Evolutionary conservation across 345 rosid species (phyloP).

Genomic region (Passiflora organensis): DNA sequence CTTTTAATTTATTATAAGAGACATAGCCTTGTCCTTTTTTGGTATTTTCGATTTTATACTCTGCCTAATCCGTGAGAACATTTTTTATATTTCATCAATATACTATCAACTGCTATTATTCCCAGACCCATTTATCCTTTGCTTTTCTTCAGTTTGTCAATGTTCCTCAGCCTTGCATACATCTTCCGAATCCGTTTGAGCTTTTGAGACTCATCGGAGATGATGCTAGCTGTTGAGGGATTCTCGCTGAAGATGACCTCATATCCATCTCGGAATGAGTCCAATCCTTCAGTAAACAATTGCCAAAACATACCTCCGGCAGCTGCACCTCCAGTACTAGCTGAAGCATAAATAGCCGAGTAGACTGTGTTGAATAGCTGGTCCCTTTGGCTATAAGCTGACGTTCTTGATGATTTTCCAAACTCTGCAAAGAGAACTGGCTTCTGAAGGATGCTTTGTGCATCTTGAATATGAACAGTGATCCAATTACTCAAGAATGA

Average conservation of each 20-base stretch:
- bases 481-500: constrained; percentile 53
- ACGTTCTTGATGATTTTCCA: constrained; percentile 45
- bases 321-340: constrained; percentile 37
- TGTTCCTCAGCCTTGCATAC: no score
- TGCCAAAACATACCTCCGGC: constrained; percentile 77
- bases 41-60: no score
- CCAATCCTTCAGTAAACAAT: constrained; percentile 43
- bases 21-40: no score
- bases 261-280: constrained; percentile 48
- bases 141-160: no score
- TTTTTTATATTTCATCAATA: no score
- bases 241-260: constrained; percentile 47
- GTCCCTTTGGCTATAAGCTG: constrained; percentile 53
- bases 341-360: constrained; percentile 39
- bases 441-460: constrained; percentile 35
- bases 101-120: no score
- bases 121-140: no score
- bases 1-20: no score
- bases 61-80: no score
- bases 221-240: constrained; percentile 53
- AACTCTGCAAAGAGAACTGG: constrained; percentile 61
- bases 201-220: constrained; percentile 49
- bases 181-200: no score
- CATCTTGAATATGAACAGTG: constrained; percentile 42
- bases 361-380: constrained; percentile 39